Evolutionary conservation across 176 grass and related monocot species (phyloP).

Genomic region (Bothriochloa decipiens): DNA sequence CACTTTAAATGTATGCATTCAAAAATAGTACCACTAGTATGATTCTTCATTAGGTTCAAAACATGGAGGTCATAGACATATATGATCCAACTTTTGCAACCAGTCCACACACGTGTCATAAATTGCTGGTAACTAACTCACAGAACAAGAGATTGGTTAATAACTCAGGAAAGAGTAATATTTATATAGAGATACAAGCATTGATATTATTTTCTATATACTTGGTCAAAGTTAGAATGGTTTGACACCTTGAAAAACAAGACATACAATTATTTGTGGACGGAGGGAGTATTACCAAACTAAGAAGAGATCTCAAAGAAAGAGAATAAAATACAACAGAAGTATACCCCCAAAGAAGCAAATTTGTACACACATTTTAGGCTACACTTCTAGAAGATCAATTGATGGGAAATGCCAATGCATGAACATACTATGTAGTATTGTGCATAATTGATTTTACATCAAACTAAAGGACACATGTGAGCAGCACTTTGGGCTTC

Average conservation of each 20-base stretch:
- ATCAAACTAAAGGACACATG: not conserved
- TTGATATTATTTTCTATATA: too few relatives aligned
- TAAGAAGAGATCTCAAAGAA: not conserved
- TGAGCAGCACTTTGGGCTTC: not conserved
- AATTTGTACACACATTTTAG: not conserved
- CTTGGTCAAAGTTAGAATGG: too few relatives aligned
- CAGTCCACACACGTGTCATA: not conserved
- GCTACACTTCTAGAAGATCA: not conserved
- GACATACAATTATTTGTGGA: too few relatives aligned
- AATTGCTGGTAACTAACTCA: not conserved
- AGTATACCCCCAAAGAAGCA: not conserved
- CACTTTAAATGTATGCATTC: not conserved
- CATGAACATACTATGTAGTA: not conserved
- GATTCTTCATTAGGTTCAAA: not conserved
- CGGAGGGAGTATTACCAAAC: too few relatives aligned
- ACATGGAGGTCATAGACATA: conserved; percentile 3
- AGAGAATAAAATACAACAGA: not conserved
- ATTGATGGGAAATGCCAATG: not conserved
- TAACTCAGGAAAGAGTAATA: not conserved
- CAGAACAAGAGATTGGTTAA: not conserved
- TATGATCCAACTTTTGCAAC: not conserved
- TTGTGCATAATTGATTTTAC: not conserved
- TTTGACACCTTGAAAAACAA: too few relatives aligned
- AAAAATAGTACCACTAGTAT: not conserved
- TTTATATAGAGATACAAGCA: too few relatives aligned